Conservation (phyloP, 139 green algal genomes). For the Haematococcus lacustris region DNA sequence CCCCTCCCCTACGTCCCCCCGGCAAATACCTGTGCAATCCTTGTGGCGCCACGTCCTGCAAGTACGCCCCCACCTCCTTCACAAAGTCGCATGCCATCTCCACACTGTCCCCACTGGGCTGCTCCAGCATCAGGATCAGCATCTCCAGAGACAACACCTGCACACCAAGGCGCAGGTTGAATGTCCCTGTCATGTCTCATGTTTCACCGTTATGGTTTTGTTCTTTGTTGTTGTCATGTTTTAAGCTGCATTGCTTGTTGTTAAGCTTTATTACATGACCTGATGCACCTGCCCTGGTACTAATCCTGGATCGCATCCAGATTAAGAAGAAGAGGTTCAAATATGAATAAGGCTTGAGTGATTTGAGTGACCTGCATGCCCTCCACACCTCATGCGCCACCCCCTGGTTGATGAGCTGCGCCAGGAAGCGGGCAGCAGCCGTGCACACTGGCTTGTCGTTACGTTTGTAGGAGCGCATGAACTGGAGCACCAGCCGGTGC, state of each 20-base stretch:
- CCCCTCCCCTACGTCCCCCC: too few species aligned
- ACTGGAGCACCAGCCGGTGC: conserved; percentile 47
- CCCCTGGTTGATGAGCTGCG: conserved; percentile 90
- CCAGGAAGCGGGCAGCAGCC: conserved; percentile 80
- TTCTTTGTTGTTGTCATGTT: too few species aligned
- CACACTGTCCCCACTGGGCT: conserved; percentile 84
- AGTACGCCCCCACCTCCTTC: conserved; percentile 67
- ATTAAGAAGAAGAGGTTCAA: too few species aligned
- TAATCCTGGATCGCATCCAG: too few species aligned
- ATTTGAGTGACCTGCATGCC: not conserved
- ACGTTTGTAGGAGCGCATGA: conserved; percentile 86
- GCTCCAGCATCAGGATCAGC: conserved; percentile 86
- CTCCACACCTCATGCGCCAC: conserved; percentile 7
- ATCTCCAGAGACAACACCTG: conserved; percentile 90
- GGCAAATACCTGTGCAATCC: conserved; percentile 57
- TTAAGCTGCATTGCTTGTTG: too few species aligned
- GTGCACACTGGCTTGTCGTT: conserved; percentile 92
- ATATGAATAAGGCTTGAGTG: too few species aligned
- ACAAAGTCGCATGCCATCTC: conserved; percentile 78
- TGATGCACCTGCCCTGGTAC: too few species aligned
- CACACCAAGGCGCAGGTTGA: too few species aligned
- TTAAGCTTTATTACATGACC: too few species aligned
- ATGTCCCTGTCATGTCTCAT: too few species aligned
- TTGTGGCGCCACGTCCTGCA: conserved; percentile 58
- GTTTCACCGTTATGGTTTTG: too few species aligned